phyloP scores from a whole-genome alignment of 805 yeast genomes.

The Kodamaea hsintzibuensis region DNA sequence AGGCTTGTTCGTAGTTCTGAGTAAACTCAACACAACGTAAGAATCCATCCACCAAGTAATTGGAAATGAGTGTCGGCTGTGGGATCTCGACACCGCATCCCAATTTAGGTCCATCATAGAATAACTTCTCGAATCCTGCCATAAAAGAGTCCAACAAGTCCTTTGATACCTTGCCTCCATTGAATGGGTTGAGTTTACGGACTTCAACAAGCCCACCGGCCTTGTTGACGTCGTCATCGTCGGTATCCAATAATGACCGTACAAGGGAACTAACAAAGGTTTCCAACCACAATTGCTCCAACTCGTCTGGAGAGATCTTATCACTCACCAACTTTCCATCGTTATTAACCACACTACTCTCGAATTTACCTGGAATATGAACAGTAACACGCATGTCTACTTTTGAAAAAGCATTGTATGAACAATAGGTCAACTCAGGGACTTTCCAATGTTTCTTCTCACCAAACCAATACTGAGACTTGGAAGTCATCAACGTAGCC shows the following conservation, averaged over 20 bases:
- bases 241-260: slow-evolving; percentile 65
- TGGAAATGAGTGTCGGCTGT: slow-evolving; percentile 60
- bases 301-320: slow-evolving; percentile 50
- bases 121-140: slow-evolving; percentile 64
- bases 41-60: slow-evolving; percentile 76
- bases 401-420: slow-evolving; percentile 60
- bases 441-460: slow-evolving; percentile 69
- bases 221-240: slow-evolving; percentile 61
- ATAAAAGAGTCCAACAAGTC: slow-evolving; percentile 48
- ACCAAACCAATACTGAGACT: slow-evolving; percentile 78
- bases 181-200: slow-evolving; percentile 77
- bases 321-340: slow-evolving; percentile 58
- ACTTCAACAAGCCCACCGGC: slow-evolving; percentile 74
- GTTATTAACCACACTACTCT: slow-evolving; percentile 49
- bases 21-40: slow-evolving; percentile 64
- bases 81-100: slow-evolving; percentile 72
- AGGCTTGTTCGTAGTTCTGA: slow-evolving; percentile 59
- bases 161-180: slow-evolving; percentile 46
- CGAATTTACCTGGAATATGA: slow-evolving; percentile 74
- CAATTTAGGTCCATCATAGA: slow-evolving; percentile 61
- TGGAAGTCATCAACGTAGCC: slow-evolving; percentile 59
- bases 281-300: slow-evolving; percentile 49
- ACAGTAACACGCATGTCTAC: slow-evolving; percentile 73
- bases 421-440: slow-evolving; percentile 66
- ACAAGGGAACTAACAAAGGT: slow-evolving; percentile 71